Evolutionary conservation across 306 rosid species (phyloP).

Genomic region (Citrullus mucosospermus): DNA sequence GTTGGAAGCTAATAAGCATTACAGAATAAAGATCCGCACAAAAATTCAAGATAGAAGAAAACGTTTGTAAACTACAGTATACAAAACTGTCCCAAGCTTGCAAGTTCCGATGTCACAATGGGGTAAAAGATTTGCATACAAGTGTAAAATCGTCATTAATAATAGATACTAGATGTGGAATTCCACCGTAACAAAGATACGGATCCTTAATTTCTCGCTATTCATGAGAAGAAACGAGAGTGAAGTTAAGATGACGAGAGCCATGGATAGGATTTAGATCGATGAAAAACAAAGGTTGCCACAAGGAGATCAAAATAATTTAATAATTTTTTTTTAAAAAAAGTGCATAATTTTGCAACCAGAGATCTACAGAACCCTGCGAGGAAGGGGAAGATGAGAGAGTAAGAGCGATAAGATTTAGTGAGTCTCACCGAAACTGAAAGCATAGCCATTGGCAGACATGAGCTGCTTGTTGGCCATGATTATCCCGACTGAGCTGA

Average conservation of each 20-base stretch:
- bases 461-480: slow-evolving; percentile 92
- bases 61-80: not conserved
- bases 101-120: not conserved
- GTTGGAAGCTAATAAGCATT: not conserved
- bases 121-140: not conserved
- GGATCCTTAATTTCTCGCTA: not conserved
- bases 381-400: slow-evolving; percentile 1
- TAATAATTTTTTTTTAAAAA: not conserved
- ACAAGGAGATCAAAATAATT: not conserved
- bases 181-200: not conserved
- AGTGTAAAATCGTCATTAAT: not conserved
- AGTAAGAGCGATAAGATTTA: slow-evolving; percentile 1
- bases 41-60: not conserved
- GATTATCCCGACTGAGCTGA: slow-evolving; percentile 83
- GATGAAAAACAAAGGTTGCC: not conserved
- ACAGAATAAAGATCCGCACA: not conserved
- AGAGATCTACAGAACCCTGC: slow-evolving; percentile 1
- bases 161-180: not conserved
- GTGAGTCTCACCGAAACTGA: slow-evolving; percentile 46
- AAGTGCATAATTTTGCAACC: not conserved
- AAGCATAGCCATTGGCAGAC: slow-evolving; percentile 65
- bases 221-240: not conserved
- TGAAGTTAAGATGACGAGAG: not conserved
- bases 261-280: not conserved
- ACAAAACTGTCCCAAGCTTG: not conserved